phyloP scores from a whole-genome alignment of 2,329 filamentous ascomycete genomes.

The Cadophora gregata region DNA sequence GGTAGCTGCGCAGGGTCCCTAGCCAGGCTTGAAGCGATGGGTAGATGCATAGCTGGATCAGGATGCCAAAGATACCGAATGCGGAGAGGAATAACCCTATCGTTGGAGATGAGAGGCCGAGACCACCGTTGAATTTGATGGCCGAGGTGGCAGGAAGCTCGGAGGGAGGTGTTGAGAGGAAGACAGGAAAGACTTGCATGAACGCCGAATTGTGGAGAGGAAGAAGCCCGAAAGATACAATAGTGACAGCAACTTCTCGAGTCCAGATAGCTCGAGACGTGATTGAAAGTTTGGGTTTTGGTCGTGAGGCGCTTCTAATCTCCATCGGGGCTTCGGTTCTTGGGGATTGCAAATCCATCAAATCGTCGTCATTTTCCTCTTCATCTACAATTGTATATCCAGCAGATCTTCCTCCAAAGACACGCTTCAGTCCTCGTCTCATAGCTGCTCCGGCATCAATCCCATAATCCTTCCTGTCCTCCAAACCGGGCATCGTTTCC shows the following conservation, averaged over 20 bases:
- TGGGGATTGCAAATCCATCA: slow-evolving; percentile 17
- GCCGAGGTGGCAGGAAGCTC: slow-evolving; percentile 60
- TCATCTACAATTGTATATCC: slow-evolving; percentile 28
- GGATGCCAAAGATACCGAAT: slow-evolving; percentile 71
- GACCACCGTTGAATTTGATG: slow-evolving; percentile 65
- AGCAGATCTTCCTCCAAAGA: slow-evolving; percentile 15
- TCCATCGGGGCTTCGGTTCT: slow-evolving; percentile 7
- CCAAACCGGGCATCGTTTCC: slow-evolving; percentile 46
- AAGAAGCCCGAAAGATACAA: slow-evolving; percentile 70
- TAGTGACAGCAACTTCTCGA: slow-evolving; percentile 49
- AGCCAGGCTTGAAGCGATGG: slow-evolving; percentile 68
- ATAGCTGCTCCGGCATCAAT: slow-evolving; percentile 31
- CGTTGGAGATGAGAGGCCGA: slow-evolving; percentile 70
- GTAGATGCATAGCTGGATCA: slow-evolving; percentile 74
- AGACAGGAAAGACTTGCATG: slow-evolving; percentile 64
- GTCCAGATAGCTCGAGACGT: slow-evolving; percentile 45
- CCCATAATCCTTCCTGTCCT: slow-evolving; percentile 38
- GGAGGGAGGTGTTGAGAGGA: slow-evolving; percentile 62
- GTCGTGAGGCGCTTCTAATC: slow-evolving; percentile 13
- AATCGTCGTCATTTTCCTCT: slow-evolving; percentile 19
- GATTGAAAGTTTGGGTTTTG: slow-evolving; percentile 29
- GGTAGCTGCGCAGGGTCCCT: slow-evolving; percentile 71
- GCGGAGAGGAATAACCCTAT: slow-evolving; percentile 74
- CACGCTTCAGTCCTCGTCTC: slow-evolving; percentile 23
- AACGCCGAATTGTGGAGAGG: slow-evolving; percentile 72